Evolutionary conservation across 2,329 filamentous ascomycete species (phyloP).

Genomic region (Aspergillus fijiensis): DNA sequence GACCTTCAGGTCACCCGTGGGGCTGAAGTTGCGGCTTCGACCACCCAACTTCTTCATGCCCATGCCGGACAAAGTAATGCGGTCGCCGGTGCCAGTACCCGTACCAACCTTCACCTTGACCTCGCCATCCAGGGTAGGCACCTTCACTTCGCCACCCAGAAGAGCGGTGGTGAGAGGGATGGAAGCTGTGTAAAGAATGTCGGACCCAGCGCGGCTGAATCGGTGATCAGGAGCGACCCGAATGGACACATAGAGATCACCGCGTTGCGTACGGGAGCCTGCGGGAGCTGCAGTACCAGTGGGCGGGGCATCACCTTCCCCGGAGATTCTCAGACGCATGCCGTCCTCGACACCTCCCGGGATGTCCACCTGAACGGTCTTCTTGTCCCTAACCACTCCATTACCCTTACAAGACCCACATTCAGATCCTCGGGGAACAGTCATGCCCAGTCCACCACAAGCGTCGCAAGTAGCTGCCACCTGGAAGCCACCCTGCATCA

Average conservation of each 20-base stretch:
- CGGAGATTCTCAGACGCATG: conserved; percentile 82
- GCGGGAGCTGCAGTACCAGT: conserved; percentile 68
- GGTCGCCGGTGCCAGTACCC: conserved; percentile 89
- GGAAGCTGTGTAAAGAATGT: conserved; percentile 87
- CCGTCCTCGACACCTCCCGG: conserved; percentile 95
- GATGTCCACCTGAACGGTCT: conserved; percentile 85
- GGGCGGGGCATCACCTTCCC: conserved; percentile 81
- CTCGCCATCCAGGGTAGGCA: conserved; percentile 87
- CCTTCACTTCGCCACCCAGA: conserved; percentile 81
- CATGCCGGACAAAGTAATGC: conserved; percentile 82
- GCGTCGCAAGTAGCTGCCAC: conserved; percentile 85
- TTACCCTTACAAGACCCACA: conserved; percentile 78
- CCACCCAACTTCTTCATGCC: conserved; percentile 85
- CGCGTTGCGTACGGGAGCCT: conserved; percentile 65
- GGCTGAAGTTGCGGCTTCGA: conserved; percentile 54
- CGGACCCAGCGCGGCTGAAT: conserved; percentile 82
- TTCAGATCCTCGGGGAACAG: conserved; percentile 75
- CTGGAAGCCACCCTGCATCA: conserved; percentile 91
- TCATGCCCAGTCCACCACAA: conserved; percentile 76
- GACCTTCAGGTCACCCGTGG: conserved; percentile 79
- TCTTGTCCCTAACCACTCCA: conserved; percentile 78
- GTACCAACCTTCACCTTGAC: conserved; percentile 89
- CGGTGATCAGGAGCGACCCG: conserved; percentile 85
- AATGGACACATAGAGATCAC: conserved; percentile 89
- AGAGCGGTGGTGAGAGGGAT: conserved; percentile 91